phyloP scores from a whole-genome alignment of 352 stramenopile species.

The Phytophthora citricola region DNA sequence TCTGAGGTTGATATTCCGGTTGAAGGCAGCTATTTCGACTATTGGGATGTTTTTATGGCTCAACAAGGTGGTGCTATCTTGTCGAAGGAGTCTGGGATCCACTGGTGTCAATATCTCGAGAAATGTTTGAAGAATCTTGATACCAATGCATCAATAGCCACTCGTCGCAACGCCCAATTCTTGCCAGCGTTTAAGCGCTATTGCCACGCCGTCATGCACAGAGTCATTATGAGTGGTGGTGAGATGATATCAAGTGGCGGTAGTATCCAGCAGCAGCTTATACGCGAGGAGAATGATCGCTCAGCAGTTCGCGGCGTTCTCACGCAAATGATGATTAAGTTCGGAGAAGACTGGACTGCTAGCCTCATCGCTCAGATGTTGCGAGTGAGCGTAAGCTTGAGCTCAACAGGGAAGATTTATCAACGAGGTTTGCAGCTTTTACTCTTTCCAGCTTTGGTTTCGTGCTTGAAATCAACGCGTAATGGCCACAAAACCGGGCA shows the following conservation, averaged over 20 bases:
- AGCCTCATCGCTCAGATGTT: conserved; percentile 33
- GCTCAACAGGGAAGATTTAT: neutral
- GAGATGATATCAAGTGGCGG: conserved; percentile 48
- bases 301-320: conserved; percentile 27
- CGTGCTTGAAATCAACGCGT: conserved; percentile 27
- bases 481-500: conserved; percentile 17
- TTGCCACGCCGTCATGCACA: conserved; percentile 25
- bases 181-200: conserved; percentile 38
- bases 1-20: neutral
- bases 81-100: conserved; percentile 21
- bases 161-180: conserved; percentile 20
- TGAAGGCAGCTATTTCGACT: conserved; percentile 6
- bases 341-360: conserved; percentile 32
- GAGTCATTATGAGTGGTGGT: conserved; percentile 37
- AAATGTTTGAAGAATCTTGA: conserved; percentile 26
- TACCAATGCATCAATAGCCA: neutral
- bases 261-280: conserved; percentile 17
- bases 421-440: conserved; percentile 37
- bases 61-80: neutral
- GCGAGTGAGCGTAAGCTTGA: conserved; percentile 22
- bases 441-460: conserved; percentile 48
- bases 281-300: conserved; percentile 29
- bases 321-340: conserved; percentile 31
- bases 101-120: conserved; percentile 38
- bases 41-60: conserved; percentile 39